Conservation (phyloP, 2,329 filamentous ascomycete species). For the Alternaria tenuissima region DNA sequence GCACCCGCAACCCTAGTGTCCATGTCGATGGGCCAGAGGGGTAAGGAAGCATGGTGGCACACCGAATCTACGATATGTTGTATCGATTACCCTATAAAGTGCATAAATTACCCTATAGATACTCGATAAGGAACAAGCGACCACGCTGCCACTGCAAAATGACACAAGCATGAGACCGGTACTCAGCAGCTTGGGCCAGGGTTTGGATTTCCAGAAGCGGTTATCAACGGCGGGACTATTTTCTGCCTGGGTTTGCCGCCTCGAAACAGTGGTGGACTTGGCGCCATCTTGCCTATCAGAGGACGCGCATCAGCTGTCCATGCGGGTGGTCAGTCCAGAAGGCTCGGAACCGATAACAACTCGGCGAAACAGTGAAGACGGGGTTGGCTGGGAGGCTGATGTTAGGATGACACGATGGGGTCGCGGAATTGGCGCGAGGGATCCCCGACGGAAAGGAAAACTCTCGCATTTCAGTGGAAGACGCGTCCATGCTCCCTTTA, state of each 20-base stretch:
- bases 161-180: conserved; percentile 36
- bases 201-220: conserved; percentile 42
- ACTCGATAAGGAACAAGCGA: conserved; percentile 38
- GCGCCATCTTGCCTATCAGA: conserved; percentile 28
- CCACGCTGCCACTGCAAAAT: conserved; percentile 30
- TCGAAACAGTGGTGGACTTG: conserved; percentile 12
- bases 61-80: conserved; percentile 23
- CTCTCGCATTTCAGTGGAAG: conserved; percentile 17
- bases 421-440: conserved; percentile 28
- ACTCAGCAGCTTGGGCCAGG: conserved; percentile 26
- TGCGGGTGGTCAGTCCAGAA: conserved; percentile 31
- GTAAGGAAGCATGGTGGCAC: conserved; percentile 13
- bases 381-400: conserved; percentile 18
- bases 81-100: conserved; percentile 49
- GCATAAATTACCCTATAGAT: conserved; percentile 45
- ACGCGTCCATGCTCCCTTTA: conserved; percentile 16
- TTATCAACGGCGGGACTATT: conserved; percentile 37
- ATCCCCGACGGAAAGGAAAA: conserved; percentile 30
- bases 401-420: conserved; percentile 13
- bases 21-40: conserved; percentile 21
- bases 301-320: conserved; percentile 14
- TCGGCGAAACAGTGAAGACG: conserved; percentile 21
- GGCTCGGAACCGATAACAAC: conserved; percentile 23
- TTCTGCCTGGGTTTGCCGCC: conserved; percentile 39
- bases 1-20: conserved; percentile 28